Evolutionary conservation across 2,329 filamentous ascomycete genomes (phyloP), one percentile per base, ranked within the genome.

Genomic region (Penicillium sp.): DNA sequence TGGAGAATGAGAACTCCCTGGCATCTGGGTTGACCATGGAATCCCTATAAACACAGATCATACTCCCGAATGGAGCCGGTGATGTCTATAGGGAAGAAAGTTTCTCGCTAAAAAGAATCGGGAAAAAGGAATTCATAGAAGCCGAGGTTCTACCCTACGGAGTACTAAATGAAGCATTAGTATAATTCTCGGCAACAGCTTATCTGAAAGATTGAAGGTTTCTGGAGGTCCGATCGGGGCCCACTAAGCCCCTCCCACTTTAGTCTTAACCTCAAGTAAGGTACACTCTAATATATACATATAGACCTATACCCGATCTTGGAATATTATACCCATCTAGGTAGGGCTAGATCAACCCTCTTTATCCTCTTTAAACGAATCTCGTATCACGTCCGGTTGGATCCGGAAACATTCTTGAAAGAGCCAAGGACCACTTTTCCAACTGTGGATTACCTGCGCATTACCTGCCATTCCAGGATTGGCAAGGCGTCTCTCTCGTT

Each of bases 381-480:
- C 45, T 35, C 21, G 17, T 32, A 34, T 33, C 34, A 37, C 31
- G 6, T 46, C 35, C 35, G 44, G 44, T 46, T 28, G 19, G 26
- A 26, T 26, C 34, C 44, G 44, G 26, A 40, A 32, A 46, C 44
- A 41, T 56, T 56, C 46, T 46, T 52, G 7, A 29, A 33, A 32
- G 6, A 48, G 31, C 51, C 53, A 53, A 51, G 48, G 34, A 26
- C 48, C 49, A 54, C 55, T 40, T 38, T 41, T 45, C 33, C 22
- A 48, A 46, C 52, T 49, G 43, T 57, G 55, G 48, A 45, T 52
- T 47, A 29, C 24, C 33, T 40, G 34, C 48, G 51, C 38, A 45
- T 51, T 47, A 39, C 26, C 33, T 40, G 31, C 48, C 51, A 54
- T 57, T 54, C 52, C 52, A 53, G 45, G 29, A 52, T 44, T 42